Base-by-base conservation (phyloP, 352 stramenopile genomes). In the Saprolegnia parasitica region DNA sequence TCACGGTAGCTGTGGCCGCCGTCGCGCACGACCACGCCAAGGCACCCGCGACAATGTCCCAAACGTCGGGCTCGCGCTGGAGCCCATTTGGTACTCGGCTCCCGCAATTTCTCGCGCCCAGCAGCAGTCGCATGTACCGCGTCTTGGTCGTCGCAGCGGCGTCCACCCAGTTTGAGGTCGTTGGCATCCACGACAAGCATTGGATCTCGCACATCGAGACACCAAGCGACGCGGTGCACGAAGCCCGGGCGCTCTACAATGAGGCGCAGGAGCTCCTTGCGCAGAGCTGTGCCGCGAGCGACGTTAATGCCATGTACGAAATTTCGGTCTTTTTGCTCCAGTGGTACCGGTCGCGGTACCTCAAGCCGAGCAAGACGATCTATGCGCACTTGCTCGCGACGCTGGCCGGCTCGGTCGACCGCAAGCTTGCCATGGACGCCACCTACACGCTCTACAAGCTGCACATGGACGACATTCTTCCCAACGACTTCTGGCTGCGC, bases 321-420 rank as follows among this genome's bases (percentile, higher is more conserved):
- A 39, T 21, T 52, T 13, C 63, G 0, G 16, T 70, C 3, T 70
- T 61, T 37, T 24, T 70, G 3, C 39, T 70, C 16, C 46, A 61
- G 21, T 52, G 54, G 15, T 70, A 70, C 39, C 63, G 55, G 29
- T 52, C 63, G n/a, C 50, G 63, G 35, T 70, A 70, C 39, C 63
- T 70, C 13, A 45, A 46, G n/a, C 26, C 50, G 23, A 23, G n/a
- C 46, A 63, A 60, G 50, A 46, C 47, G n/a, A 70, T 35, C 29
- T 70, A 70, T 39, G 49, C 61, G 5, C 46, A 29, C 49, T 32
- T 62, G 2, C 15, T 70, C 6, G 35, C 42, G 29, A 63, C 42
- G n/a, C 47, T 70, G 9, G 62, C 45, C 23, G 46, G 29, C 6
- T 55, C 63, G n/a, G 1, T 9, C 35, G 18, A 70, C 54, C n/a